Base-by-base conservation (phyloP, 2,329 filamentous ascomycete genomes). In the Boeremia exigua region DNA sequence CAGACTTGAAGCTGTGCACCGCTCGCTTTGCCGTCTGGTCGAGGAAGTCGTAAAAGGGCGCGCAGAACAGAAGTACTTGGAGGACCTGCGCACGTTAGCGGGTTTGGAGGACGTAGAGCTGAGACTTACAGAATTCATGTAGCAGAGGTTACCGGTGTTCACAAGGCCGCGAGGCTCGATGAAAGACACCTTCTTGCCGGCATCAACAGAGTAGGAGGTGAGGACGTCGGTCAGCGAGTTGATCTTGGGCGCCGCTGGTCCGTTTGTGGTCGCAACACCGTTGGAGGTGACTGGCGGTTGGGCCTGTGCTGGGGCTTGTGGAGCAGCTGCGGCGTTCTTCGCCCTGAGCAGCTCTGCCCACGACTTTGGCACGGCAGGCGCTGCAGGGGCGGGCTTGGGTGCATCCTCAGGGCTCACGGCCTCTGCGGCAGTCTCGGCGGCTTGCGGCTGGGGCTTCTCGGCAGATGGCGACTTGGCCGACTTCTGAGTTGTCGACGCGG, bases 101-200 rank as follows among this genome's bases (percentile, higher is more conserved):
- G 32, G 9, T 11, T 8, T 32, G 25, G n/a, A 7, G 0, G 6
- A 14, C 15, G 6, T 4, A 14, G n/a, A n/a, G 9, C 14, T 28
- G 4, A 11, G 19, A 80, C 91, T 79, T 83, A 96, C 94, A 61
- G 95, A 97, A 81, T 98, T 99, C 95, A 99, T 98, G 79, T 99
- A 99, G 78, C 95, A 99, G 91, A 98, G 96, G 73, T 99, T 98
- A 45, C 95, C 95, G 36, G 94, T 96, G 78, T 99, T 99, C 65
- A 96, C 90, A 70, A 99, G 84, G 44, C 95, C 95, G 63, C 94
- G 86, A 46, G 95, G 95, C 77, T 98, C 92, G 46, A 99, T 83
- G 70, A 97, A 97, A 15, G 89, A 82, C 63, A 94, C 80, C 67
- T 89, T 91, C 54, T 82, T 80, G 42, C 83, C 82, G 33, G 82